These are phyloP conservation scores for Chenopodium quinoa DNA, from an alignment of 148 eudicot genomes.

Conservation along the genomic window DNA sequence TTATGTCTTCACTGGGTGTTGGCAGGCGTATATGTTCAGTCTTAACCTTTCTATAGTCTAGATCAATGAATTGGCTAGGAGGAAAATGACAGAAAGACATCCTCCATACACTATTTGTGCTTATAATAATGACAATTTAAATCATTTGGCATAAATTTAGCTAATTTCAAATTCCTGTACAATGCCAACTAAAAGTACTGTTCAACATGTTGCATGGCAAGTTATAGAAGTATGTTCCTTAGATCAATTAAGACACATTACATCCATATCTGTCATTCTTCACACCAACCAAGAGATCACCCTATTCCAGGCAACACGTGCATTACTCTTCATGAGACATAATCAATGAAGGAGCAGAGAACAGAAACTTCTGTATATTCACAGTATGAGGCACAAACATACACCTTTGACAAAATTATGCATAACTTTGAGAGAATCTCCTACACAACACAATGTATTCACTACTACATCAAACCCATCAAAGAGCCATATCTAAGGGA, in stretches of 20 bases:
- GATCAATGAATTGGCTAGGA: not conserved
- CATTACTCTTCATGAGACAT: not conserved
- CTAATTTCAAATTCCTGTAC: not conserved
- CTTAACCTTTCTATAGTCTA: not conserved
- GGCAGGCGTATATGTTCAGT: not conserved
- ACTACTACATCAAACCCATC: not conserved
- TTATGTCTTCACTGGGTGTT: not conserved
- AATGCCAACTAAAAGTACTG: not conserved
- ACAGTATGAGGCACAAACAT: not conserved
- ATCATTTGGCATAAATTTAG: not conserved
- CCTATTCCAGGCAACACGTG: not conserved
- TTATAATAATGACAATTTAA: not conserved
- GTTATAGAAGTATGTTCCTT: not conserved
- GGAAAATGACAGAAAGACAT: not conserved
- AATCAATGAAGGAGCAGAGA: not conserved
- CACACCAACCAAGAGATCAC: not conserved
- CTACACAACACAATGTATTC: not conserved
- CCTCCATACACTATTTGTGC: not conserved
- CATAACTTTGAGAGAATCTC: not conserved
- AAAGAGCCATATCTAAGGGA: not conserved
- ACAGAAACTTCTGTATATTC: not conserved
- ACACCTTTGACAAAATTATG: not conserved
- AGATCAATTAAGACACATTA: not conserved
- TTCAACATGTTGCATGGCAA: not conserved
- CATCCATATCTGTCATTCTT: not conserved